Evolutionary conservation across 2,329 filamentous ascomycete species (phyloP), one percentile per base, ranked within the genome.

Genomic region (Neonectria hederae): DNA sequence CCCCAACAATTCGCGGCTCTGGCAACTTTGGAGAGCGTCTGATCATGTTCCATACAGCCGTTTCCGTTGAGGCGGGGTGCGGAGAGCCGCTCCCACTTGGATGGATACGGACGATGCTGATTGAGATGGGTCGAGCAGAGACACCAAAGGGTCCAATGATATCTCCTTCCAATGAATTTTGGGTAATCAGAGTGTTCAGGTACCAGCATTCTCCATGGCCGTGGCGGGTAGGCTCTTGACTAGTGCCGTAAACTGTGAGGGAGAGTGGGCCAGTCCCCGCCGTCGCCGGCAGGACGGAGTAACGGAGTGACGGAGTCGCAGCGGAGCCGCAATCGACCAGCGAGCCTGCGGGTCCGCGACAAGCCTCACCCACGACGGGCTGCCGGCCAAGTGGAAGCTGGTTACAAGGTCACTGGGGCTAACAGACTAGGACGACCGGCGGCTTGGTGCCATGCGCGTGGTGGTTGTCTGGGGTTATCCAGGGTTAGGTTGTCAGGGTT

Each of bases 301-400:
- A 11, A 32, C 30, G 30, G 30, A 32, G 32, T 35, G 35, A 38
- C 35, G 35, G 70, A 74, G 67, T 66, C 68, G 72, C 71, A 71
- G 72, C 72, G 72, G 72, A 74, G 72, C 72, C 72, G 72, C 72
- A 73, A 73, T 71, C 58, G 54, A 24, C 57, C 59, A 61, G 30
- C 63, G 60, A 63, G 51, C 53, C 62, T 74, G 72, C 72, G 72
- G 72, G 72, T 74, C 72, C 72, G 72, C 71, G 69, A 65, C 58
- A 69, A 62, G 52, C 63, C 60, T 55, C 60, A 30, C 32, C 6
- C 28, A 46, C 9, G 57, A 42, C 54, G 55, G 55, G 54, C 42
- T 59, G 54, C 70, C 71, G 71, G 71, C 63, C 68, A 60, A 63
- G 69, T 66, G 68, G 70, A 72, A 66, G 61, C 51, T 60, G 53